Evolutionary conservation across 169 alveolate species (phyloP).

Genomic region (Cryptosporidium tyzzeri): DNA sequence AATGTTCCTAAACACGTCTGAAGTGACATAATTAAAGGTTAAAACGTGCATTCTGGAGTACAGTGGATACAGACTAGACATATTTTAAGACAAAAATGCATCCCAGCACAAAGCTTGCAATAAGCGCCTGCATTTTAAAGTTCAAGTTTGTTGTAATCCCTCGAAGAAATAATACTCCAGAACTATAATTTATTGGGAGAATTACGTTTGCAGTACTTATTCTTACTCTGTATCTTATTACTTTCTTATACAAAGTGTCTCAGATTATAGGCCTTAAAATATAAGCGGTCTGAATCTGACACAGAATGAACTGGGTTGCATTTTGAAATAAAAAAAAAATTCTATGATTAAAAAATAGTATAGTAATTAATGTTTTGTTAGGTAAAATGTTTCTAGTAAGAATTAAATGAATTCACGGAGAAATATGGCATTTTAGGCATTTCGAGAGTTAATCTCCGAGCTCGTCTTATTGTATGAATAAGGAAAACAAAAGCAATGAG

Average conservation of each 20-base stretch:
- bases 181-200: neutral
- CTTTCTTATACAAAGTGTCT: neutral
- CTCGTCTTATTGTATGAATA: neutral
- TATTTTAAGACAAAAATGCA: slow-evolving; percentile 64
- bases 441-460: neutral
- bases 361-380: neutral
- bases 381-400: neutral
- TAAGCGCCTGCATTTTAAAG: slow-evolving; percentile 25
- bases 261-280: neutral
- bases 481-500: neutral
- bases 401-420: neutral
- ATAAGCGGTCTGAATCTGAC: slow-evolving; percentile 11
- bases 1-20: neutral
- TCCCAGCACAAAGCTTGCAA: neutral
- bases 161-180: slow-evolving; percentile 15
- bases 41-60: slow-evolving; percentile 71
- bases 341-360: neutral
- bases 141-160: neutral
- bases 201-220: neutral
- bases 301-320: neutral
- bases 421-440: neutral
- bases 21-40: slow-evolving; percentile 15
- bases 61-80: slow-evolving; percentile 68
- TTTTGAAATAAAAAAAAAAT: neutral
- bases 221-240: neutral